A percentile compares a stretch with the other conserved stretches of the same genome.
Conservation (phyloP, 2,329 filamentous ascomycete genomes). For the Calycina marina region DNA sequence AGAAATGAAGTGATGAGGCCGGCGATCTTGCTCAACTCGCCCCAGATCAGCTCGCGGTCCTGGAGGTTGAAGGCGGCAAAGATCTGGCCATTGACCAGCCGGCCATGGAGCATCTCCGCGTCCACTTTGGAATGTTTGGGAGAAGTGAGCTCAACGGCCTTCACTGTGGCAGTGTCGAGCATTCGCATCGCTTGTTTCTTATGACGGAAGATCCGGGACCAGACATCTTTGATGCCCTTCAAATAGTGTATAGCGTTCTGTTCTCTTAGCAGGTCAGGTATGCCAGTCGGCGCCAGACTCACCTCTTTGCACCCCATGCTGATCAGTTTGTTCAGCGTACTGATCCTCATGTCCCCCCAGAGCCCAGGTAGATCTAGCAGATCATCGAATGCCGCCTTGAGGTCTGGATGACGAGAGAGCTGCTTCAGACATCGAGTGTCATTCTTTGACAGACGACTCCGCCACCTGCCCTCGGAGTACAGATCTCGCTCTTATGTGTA, state of each 20-base stretch:
- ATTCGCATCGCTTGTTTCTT: conserved; percentile 2
- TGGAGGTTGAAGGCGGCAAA: not conserved
- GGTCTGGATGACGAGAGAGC: conserved; percentile 4
- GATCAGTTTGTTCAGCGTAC: conserved; percentile 2
- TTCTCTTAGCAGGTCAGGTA: not conserved
- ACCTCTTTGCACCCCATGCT: not conserved
- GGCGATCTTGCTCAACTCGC: conserved; percentile 5
- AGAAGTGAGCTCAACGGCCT: conserved; percentile 6
- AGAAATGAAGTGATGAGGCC: conserved; percentile 8
- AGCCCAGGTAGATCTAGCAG: conserved; percentile 5
- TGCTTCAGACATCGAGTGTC: conserved; percentile 2
- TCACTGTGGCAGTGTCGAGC: conserved; percentile 10
- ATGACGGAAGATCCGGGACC: conserved; percentile 4
- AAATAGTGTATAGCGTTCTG: not conserved
- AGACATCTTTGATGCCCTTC: conserved; percentile 1
- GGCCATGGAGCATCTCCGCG: conserved; percentile 4
- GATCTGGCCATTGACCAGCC: conserved; percentile 1
- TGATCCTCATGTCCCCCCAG: conserved; percentile 3
- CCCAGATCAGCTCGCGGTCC: conserved; percentile 9
- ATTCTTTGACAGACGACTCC: conserved; percentile 1
- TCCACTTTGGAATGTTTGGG: conserved; percentile 7
- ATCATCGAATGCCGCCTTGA: conserved; percentile 6
- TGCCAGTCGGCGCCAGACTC: not conserved
- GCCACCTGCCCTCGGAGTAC: not conserved
- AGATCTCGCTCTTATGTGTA: conserved; percentile 1